Percentiles rank a stretch among this genome's conserved stretches.
Conservation (phyloP, 305 asterid species). For the Fraxinus paxiana region DNA sequence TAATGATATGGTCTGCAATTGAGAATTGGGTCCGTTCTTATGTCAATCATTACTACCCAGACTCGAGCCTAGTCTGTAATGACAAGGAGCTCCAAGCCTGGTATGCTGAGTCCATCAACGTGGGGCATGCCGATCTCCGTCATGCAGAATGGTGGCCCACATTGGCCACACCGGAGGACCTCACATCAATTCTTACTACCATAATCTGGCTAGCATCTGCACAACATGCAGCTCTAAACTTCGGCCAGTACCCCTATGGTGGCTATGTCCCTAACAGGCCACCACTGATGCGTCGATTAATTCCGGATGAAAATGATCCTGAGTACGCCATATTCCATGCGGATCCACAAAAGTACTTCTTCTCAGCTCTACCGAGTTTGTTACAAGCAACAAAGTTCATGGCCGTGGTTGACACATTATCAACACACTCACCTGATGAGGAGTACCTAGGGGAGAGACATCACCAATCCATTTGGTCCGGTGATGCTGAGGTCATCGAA, state of each 20-base stretch:
- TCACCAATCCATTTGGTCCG: conserved; percentile 77
- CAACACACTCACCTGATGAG: conserved; percentile 89
- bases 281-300: conserved; percentile 68
- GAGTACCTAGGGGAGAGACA: conserved; percentile 84
- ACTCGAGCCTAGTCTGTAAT: conserved; percentile 52
- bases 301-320: conserved; percentile 69
- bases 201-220: conserved; percentile 86
- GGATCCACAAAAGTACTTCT: conserved; percentile 82
- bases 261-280: conserved; percentile 98
- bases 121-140: conserved; percentile 81
- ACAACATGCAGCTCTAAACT: conserved; percentile 88
- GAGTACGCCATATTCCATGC: conserved; percentile 55
- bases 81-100: conserved; percentile 90
- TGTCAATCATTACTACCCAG: conserved; percentile 60
- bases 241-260: conserved; percentile 95
- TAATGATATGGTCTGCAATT: conserved; percentile 75
- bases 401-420: conserved; percentile 89
- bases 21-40: conserved; percentile 62
- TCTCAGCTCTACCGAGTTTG: conserved; percentile 71
- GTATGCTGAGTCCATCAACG: conserved; percentile 85
- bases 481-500: conserved; percentile 61
- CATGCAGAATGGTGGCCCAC: conserved; percentile 91
- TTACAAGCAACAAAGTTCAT: conserved; percentile 80
- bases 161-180: conserved; percentile 61
- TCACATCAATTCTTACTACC: conserved; percentile 69